phyloP scores from a whole-genome alignment of 306 rosid species.

The Dryas alaskensis region DNA sequence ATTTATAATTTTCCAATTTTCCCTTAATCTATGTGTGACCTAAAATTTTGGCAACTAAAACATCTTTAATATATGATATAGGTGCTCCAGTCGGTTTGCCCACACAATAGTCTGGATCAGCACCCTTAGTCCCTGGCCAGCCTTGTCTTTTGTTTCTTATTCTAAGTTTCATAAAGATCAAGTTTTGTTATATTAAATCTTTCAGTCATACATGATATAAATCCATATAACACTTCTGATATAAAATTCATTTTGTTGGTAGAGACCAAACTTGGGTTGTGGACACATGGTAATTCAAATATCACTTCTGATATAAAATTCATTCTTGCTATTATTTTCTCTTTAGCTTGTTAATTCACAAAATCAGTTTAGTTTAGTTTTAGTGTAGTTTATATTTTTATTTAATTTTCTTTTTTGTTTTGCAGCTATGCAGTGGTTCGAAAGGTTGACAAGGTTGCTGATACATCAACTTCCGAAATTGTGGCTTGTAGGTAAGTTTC shows the following conservation, averaged over 20 bases:
- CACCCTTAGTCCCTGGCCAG: not conserved
- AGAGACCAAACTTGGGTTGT: not conserved
- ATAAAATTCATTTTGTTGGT: not conserved
- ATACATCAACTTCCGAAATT: conserved; percentile 58
- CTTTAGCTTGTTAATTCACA: conserved; percentile 5
- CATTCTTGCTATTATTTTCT: not conserved
- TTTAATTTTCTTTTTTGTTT: conserved; percentile 11
- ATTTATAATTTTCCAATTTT: not conserved
- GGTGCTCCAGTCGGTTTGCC: not conserved
- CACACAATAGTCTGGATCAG: not conserved
- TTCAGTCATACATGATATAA: not conserved
- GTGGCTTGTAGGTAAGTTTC: conserved; percentile 70
- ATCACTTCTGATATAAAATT: not conserved
- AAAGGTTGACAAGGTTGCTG: conserved; percentile 61
- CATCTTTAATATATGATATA: not conserved
- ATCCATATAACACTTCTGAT: no score
- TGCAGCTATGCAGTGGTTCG: conserved; percentile 76
- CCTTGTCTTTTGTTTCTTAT: not conserved
- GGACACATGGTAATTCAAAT: not conserved
- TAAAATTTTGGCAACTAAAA: not conserved
- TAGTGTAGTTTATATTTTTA: no score
- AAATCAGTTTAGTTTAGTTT: conserved; percentile 2
- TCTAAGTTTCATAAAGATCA: not conserved
- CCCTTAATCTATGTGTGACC: not conserved
- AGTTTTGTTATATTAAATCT: not conserved